These are phyloP conservation scores for Gossypium laxum DNA, from an alignment of 441 rosid species.

Conservation along the genomic window DNA sequence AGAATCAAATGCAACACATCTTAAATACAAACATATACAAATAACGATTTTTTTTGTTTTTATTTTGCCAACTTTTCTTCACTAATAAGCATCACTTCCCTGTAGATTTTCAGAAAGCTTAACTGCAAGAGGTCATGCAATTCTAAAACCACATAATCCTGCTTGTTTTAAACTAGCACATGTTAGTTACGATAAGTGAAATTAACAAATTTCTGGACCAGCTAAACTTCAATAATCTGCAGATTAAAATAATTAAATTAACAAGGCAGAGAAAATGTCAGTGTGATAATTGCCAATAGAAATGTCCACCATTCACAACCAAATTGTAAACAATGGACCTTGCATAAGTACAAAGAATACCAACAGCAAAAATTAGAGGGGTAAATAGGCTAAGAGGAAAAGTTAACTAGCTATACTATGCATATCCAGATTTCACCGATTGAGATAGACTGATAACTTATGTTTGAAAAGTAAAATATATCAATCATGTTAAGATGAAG, in stretches of 20 bases:
- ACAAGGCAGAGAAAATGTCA: background rate
- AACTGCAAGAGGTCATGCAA: background rate
- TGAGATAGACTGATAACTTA: background rate
- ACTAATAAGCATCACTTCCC: conserved; percentile 4
- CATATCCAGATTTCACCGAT: background rate
- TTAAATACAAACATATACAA: background rate
- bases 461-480: background rate
- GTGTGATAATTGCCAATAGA: background rate
- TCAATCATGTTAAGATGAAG: background rate
- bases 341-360: conserved; percentile 1
- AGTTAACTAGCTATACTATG: background rate
- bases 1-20: conserved; percentile 6
- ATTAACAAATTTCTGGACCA: background rate
- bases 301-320: background rate
- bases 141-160: background rate
- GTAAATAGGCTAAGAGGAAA: background rate
- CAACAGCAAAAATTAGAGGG: background rate
- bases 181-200: background rate
- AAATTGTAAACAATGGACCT: background rate
- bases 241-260: background rate
- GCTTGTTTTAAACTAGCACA: background rate
- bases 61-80: conserved; percentile 4
- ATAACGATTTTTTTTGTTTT: background rate
- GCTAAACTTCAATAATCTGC: background rate
- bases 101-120: background rate